Base-by-base conservation (phyloP, 352 stramenopile species). In the Globisporangium ultimum region DNA sequence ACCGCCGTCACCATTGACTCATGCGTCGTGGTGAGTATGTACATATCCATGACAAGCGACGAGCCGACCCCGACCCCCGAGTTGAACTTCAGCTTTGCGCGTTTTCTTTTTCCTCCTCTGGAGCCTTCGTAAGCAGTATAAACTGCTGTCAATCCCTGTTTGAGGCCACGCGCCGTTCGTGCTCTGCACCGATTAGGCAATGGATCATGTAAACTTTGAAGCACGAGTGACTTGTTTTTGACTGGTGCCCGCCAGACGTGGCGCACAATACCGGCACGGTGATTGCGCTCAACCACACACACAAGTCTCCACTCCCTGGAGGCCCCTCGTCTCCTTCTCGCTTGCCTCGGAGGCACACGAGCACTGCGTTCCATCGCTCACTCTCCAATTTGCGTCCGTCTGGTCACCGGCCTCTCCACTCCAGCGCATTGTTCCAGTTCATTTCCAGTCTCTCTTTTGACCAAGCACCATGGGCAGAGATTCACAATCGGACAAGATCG, bases 381-480 rank as follows among this genome's bases (percentile, higher is more conserved):
- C 46, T 51, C 15, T 51, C 10, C 12, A 51, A 21, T 51, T 51
- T 51, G 46, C 46, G 9, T 51, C 22, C 8, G 18, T 51, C 46
- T 21, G 18, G 9, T 22, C 46, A 51, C 22, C 46, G 2, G 10
- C 22, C 46, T 32, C 22, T 22, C 46, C 9, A 11, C 13, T 17
- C 12, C 2, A 55, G 28, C n/a, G 13, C 15, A 7, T 12, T n/a
- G n/a, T 48, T 20, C 15, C 43, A 7, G 22, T 48, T 21, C 17
- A 9, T 11, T 21, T 32, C 46, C 46, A n/a, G n/a, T n/a, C n/a
- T n/a, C 10, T 0, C 10, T 32, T 50, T 50, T 45, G 13, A 40
- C 22, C 21, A n/a, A 53, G 48, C 48, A 53, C 28, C 21, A 56
- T 56, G 40, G 18, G 24, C 20, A 56, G 28, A 32, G 51, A 56